Conservation (phyloP, 1,284 basidiomycete genomes). For the Ganoderma leucocontextum region DNA sequence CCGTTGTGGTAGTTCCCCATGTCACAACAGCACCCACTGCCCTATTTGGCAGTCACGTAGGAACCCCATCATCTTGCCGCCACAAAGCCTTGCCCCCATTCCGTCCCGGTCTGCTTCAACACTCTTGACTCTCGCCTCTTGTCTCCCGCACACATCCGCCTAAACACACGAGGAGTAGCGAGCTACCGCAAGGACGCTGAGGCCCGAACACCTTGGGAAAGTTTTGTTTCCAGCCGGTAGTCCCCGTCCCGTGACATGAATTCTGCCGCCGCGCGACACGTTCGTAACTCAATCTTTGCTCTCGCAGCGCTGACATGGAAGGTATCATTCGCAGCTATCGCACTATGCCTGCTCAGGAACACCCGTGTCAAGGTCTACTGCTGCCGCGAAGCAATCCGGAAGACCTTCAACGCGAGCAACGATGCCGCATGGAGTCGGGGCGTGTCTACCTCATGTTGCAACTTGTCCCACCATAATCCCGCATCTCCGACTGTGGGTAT, state of each 20-base stretch:
- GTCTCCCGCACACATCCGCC: background rate
- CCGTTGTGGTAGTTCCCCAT: constrained; percentile 7
- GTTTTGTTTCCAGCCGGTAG: background rate
- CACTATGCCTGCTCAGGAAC: background rate
- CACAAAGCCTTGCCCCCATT: background rate
- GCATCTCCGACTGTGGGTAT: background rate
- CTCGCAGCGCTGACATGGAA: background rate
- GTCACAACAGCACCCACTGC: constrained; percentile 1
- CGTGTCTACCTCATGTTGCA: background rate
- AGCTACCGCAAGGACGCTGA: background rate
- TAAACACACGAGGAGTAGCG: background rate
- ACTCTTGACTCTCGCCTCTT: background rate
- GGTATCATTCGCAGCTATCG: background rate
- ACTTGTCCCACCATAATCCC: constrained; percentile 2
- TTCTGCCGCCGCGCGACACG: background rate
- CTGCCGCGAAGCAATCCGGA: constrained; percentile 2
- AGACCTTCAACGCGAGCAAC: background rate
- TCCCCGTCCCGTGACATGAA: background rate
- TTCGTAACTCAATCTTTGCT: background rate
- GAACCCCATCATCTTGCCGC: background rate
- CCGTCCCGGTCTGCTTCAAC: background rate
- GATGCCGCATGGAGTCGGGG: background rate
- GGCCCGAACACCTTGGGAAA: background rate
- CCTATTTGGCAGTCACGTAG: constrained; percentile 7
- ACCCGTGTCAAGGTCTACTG: background rate